A percentile compares a stretch with the other conserved stretches of the same genome.
These are phyloP conservation scores for Amylostereum chailletii DNA, from an alignment of 1,284 basidiomycete genomes.

Conservation along the genomic window DNA sequence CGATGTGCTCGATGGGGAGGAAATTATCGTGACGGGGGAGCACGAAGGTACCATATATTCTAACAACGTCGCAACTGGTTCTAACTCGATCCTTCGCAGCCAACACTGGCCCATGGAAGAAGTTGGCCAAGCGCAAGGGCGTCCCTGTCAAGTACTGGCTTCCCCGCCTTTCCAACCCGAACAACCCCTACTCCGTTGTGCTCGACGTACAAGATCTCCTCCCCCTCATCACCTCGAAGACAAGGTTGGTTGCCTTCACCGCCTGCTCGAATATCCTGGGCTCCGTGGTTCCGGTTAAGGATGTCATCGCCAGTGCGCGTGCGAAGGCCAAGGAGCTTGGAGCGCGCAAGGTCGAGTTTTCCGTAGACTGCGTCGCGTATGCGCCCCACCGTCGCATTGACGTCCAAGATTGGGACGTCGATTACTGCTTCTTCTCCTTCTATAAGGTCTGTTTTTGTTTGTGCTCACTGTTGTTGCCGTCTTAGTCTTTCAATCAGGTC, in stretches of 20 bases:
- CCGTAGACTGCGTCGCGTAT: slow-evolving; percentile 73
- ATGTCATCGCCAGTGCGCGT: slow-evolving; percentile 42
- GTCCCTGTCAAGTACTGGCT: slow-evolving; percentile 54
- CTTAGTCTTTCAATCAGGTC: slow-evolving; percentile 30
- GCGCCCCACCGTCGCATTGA: slow-evolving; percentile 67
- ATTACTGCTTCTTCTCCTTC: slow-evolving; percentile 64
- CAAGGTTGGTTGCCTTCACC: slow-evolving; percentile 66
- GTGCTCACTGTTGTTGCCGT: slow-evolving; percentile 1
- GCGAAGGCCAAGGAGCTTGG: slow-evolving; percentile 42
- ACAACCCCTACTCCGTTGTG: slow-evolving; percentile 60
- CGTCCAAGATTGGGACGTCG: slow-evolving; percentile 68
- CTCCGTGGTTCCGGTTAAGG: slow-evolving; percentile 52
- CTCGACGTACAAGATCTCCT: slow-evolving; percentile 52
- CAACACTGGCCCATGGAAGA: slow-evolving; percentile 74
- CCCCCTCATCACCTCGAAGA: slow-evolving; percentile 52
- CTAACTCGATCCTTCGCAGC: slow-evolving; percentile 29
- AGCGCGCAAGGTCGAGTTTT: slow-evolving; percentile 54
- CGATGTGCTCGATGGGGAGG: slow-evolving; percentile 48
- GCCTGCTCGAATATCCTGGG: slow-evolving; percentile 76
- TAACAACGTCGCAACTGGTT: neutral
- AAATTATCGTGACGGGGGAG: slow-evolving; percentile 68
- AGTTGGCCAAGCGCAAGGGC: slow-evolving; percentile 52
- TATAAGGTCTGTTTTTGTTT: slow-evolving; percentile 55
- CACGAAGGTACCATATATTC: slow-evolving; percentile 52
- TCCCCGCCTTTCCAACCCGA: slow-evolving; percentile 28